Evolutionary conservation across 225 moss, liverwort and hornwort species (phyloP).

Genomic region (Marchantia paleacea): DNA sequence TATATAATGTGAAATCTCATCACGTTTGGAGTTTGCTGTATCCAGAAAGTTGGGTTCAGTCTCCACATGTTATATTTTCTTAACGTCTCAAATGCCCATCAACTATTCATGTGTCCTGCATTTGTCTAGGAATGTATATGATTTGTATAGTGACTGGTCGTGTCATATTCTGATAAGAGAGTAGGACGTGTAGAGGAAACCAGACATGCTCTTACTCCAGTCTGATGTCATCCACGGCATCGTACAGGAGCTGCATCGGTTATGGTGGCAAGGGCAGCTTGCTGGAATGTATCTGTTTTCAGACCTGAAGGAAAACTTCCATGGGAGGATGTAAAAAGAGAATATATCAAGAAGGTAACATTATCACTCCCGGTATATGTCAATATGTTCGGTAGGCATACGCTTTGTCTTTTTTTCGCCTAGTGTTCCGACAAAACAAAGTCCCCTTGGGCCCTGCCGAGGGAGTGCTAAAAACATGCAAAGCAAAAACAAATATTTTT

Average conservation of each 20-base stretch:
- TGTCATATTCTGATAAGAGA: neutral
- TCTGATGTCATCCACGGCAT: neutral
- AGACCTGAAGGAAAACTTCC: slow-evolving; percentile 56
- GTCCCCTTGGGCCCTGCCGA: too few species aligned
- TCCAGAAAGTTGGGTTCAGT: too few species aligned
- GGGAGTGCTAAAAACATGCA: too few species aligned
- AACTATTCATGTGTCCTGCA: neutral
- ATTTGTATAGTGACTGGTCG: neutral
- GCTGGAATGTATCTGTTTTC: slow-evolving; percentile 85
- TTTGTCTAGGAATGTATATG: neutral
- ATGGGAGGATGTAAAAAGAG: slow-evolving; percentile 80
- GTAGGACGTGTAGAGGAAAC: neutral
- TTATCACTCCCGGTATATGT: neutral
- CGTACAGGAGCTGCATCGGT: slow-evolving; percentile 58
- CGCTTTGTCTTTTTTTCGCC: too few species aligned
- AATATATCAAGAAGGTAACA: slow-evolving; percentile 54
- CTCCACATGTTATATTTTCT: too few species aligned
- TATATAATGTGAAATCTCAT: neutral
- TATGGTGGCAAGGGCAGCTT: slow-evolving; percentile 79
- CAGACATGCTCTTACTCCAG: neutral
- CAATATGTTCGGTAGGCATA: too few species aligned
- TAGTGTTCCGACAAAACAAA: too few species aligned
- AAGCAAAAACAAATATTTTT: too few species aligned
- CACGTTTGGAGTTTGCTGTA: neutral
- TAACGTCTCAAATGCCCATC: neutral